Evolutionary conservation across 2,329 filamentous ascomycete species (phyloP).

Genomic region (Amauroascus verrucosus): DNA sequence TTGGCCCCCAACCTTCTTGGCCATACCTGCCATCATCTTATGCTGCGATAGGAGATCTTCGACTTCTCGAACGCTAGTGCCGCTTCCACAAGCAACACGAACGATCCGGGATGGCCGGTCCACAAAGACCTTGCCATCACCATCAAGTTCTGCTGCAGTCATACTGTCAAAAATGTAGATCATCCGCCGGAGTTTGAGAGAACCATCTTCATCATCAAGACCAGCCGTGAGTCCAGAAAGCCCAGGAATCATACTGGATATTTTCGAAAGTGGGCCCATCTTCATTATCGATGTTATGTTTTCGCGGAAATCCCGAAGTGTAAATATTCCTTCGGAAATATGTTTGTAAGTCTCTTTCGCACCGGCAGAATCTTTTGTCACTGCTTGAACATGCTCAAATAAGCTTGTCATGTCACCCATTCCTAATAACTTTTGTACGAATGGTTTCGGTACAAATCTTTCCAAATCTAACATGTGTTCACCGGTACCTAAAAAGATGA

Average conservation of each 20-base stretch:
- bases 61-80: conserved; percentile 83
- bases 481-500: conserved; percentile 95
- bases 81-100: conserved; percentile 76
- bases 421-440: conserved; percentile 84
- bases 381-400: conserved; percentile 89
- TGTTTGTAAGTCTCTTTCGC: conserved; percentile 97
- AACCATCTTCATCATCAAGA: conserved; percentile 96
- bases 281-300: conserved; percentile 99
- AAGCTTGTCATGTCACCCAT: conserved; percentile 96
- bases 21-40: conserved; percentile 98
- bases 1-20: conserved; percentile 95
- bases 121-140: conserved; percentile 86
- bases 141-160: conserved; percentile 91
- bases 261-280: conserved; percentile 94
- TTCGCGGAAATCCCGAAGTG: conserved; percentile 83
- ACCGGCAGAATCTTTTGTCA: conserved; percentile 74
- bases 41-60: conserved; percentile 97
- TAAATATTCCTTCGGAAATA: conserved; percentile 93
- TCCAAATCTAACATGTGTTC: conserved; percentile 96
- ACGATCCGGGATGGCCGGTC: conserved; percentile 91
- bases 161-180: conserved; percentile 98
- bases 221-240: conserved; percentile 88
- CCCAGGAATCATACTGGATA: conserved; percentile 97
- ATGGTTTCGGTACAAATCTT: conserved; percentile 82
- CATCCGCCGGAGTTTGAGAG: conserved; percentile 89